Evolutionary conservation across 1,139 yeast genomes (phyloP), one percentile per base, ranked within the genome.

Genomic region (Candida smagusa): DNA sequence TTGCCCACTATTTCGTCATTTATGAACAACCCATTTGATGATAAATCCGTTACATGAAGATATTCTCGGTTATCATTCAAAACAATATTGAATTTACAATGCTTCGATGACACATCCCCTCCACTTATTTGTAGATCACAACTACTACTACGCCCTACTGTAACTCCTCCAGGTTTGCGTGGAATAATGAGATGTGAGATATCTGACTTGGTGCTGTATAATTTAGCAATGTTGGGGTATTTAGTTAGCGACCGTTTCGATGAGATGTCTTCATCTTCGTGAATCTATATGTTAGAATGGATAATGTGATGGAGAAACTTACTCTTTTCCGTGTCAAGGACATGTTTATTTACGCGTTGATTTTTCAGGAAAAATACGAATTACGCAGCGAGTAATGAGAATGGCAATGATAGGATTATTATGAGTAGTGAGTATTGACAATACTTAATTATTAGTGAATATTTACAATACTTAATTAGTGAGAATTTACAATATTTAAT

Each of bases 1-100:
- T 67, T 72, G 0, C 80, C 81, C 3, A 82, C 51, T 32, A 66
- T 54, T 29, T 71, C 74, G 11, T 78, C 85, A 50, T 84, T 84
- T 11, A 84, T 64, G 47, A 65, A 80, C 0, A 86, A 75, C 2
- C 92, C 92, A 52, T 84, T 84, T 5, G 85, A 65, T 46, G 88
- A 81, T 33, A 67, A 49, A 54, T 84, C 90, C 3, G 75, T 67
- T 12, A 82, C 51, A 43, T 73, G 72, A 28, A 80, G 56, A 32
- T 74, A 59, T 34, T 71, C 74, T 12, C 56, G 56, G 16, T 61
- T 62, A 16, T 65, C 61, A 23, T 63, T 64, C 21, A 60, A 48
- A 40, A 65, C 59, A 23, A 74, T 54, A 11, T 71, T 59, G 11
- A 83, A 55, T 41, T 72, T 71, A 46, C 88, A 79, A 54, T 84